These are phyloP conservation scores for Russula griseocarnosa DNA, from an alignment of 768 basidiomycete species.

Conservation along the genomic window DNA sequence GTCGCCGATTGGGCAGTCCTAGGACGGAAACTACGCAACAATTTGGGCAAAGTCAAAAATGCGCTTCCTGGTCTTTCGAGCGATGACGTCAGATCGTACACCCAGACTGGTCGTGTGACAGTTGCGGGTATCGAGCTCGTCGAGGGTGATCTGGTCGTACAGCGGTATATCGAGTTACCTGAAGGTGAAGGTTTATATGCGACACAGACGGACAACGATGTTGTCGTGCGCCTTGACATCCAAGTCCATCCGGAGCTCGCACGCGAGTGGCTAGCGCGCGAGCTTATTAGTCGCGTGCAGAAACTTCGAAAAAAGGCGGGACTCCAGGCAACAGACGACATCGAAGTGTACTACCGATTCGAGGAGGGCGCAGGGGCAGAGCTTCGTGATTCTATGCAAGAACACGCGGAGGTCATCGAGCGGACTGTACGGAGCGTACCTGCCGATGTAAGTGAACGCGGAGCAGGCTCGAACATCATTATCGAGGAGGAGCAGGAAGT, in stretches of 20 bases:
- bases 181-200: constrained; percentile 57
- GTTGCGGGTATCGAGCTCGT: constrained; percentile 90
- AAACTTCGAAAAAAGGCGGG: constrained; percentile 94
- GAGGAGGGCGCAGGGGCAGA: constrained; percentile 64
- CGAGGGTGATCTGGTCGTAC: constrained; percentile 86
- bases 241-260: constrained; percentile 82
- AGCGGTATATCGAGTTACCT: constrained; percentile 84
- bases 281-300: constrained; percentile 90
- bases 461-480: constrained; percentile 48
- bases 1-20: constrained; percentile 94
- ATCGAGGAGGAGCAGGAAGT: constrained; percentile 88
- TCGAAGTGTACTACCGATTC: constrained; percentile 81
- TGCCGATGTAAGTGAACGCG: constrained; percentile 50
- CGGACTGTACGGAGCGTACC: constrained; percentile 75
- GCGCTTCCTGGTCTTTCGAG: constrained; percentile 78
- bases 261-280: constrained; percentile 83
- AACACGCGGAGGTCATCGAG: constrained; percentile 64
- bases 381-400: constrained; percentile 56
- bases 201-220: constrained; percentile 90
- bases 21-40: constrained; percentile 90
- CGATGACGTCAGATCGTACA: constrained; percentile 76
- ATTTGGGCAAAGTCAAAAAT: constrained; percentile 83
- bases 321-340: constrained; percentile 90
- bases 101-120: constrained; percentile 66
- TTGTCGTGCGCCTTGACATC: constrained; percentile 89